Evolutionary conservation across 495 filamentous ascomycete species (phyloP), one percentile per base, ranked within the genome.

Genomic region (Xylaria curta): DNA sequence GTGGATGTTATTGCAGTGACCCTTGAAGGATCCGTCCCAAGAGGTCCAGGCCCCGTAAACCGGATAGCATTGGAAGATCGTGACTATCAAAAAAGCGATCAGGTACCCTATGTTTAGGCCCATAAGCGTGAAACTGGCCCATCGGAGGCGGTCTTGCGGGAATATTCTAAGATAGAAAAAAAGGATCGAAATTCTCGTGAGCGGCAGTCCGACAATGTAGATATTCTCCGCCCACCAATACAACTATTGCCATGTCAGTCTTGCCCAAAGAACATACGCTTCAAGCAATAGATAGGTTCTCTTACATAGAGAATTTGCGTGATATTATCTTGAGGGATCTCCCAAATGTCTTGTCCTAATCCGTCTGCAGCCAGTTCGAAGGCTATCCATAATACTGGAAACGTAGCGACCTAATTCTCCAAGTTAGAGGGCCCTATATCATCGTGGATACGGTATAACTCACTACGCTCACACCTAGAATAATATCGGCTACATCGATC

Each of bases 141-240:
- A 74, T 40, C 82, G 83, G 54, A 87, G 83, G 1, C 74, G 76
- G 2, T 69, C 58, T 36, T 83, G 78, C 47, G 83, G 82, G 66
- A 87, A 87, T 58, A 87, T 81, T 44, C 84, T 85, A 31, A 87
- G 79, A 76, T 87, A 87, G 75, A 87, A 86, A 72, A 80, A 80
- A 10, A 87, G 82, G 44, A 87, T 83, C 49, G 84, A 85, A 42
- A 86, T 69, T 70, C 88, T 87, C 46, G 82, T 84, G 21, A 85
- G 72, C 19, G 79, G 76, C 31, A 88, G 78, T 56, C 78, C 74
- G 40, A 80, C 72, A 24, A 83, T 73, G 69, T 85, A 83, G 53
- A 85, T 46, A 6, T 76, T 65, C 64, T 84, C 81, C 58, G 74
- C 79, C 65, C 80, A 76, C 75, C 78, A 85, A 42, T 84, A 81